Evolutionary conservation across 2,329 filamentous ascomycete genomes (phyloP).

Genomic region (Aspergillus awamori): DNA sequence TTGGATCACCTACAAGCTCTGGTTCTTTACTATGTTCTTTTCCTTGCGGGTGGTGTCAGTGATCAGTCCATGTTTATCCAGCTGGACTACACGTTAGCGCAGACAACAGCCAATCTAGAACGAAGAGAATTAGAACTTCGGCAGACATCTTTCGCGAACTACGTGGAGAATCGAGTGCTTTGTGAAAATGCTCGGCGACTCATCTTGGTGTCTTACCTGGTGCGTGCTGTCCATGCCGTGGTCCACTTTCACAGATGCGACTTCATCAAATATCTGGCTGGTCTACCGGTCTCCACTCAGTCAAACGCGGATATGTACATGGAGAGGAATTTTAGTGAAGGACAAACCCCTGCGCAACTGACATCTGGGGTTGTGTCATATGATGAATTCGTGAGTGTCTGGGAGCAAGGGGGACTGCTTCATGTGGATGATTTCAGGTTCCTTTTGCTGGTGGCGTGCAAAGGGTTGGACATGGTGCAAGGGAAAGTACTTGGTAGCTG

Average conservation of each 20-base stretch:
- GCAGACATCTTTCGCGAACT: background rate
- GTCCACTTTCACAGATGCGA: slow-evolving; percentile 4
- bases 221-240: slow-evolving; percentile 6
- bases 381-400: slow-evolving; percentile 8
- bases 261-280: slow-evolving; percentile 6
- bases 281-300: slow-evolving; percentile 4
- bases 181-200: slow-evolving; percentile 4
- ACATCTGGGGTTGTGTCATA: background rate
- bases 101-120: slow-evolving; percentile 2
- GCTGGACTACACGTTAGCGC: background rate
- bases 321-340: background rate
- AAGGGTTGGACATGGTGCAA: background rate
- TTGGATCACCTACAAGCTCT: background rate
- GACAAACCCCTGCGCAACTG: too few species aligned
- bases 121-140: background rate
- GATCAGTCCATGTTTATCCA: background rate
- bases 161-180: background rate
- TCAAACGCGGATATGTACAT: background rate
- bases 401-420: background rate
- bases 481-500: background rate
- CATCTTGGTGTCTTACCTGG: slow-evolving; percentile 6
- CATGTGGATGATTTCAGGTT: background rate
- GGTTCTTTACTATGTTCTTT: slow-evolving; percentile 1
- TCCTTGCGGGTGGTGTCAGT: background rate
- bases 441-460: slow-evolving; percentile 8